phyloP scores from a whole-genome alignment of 306 rosid genomes.

The Elaeagnus macrophylla region DNA sequence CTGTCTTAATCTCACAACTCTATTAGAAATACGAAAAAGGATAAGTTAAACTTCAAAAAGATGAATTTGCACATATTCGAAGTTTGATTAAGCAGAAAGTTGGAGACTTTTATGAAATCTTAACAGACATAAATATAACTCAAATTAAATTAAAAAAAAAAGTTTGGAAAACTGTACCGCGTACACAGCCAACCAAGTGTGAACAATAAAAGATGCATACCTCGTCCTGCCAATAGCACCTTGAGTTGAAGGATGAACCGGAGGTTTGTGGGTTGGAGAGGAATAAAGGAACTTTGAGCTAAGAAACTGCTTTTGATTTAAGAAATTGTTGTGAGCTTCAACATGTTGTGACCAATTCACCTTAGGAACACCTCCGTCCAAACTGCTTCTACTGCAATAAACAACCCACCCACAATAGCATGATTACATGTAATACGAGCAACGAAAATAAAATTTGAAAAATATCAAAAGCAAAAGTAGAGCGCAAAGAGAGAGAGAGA shows the following conservation, averaged over 20 bases:
- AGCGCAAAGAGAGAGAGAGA: background rate
- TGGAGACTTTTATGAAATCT: too few species aligned
- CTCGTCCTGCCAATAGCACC: constrained; percentile 15
- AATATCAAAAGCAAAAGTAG: background rate
- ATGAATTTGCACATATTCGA: too few species aligned
- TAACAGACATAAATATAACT: too few species aligned
- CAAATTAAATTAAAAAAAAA: too few species aligned
- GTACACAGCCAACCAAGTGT: background rate
- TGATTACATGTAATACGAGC: background rate
- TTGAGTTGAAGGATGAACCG: background rate
- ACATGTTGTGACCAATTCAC: constrained; percentile 57
- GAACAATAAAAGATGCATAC: background rate
- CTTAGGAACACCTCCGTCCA: constrained; percentile 31
- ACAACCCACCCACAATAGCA: background rate
- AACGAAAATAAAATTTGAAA: background rate
- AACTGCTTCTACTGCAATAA: constrained; percentile 26
- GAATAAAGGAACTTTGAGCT: constrained; percentile 60
- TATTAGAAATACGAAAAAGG: background rate
- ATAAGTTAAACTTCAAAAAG: too few species aligned
- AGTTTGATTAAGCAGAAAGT: too few species aligned
- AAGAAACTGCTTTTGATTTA: constrained; percentile 39
- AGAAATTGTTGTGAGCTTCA: constrained; percentile 51
- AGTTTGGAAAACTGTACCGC: too few species aligned
- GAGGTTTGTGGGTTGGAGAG: constrained; percentile 48
- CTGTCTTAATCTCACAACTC: background rate